These are phyloP conservation scores for Blyttiomyces sp. DNA, from an alignment of 371 early-diverging fungal genomes.

Conservation along the genomic window DNA sequence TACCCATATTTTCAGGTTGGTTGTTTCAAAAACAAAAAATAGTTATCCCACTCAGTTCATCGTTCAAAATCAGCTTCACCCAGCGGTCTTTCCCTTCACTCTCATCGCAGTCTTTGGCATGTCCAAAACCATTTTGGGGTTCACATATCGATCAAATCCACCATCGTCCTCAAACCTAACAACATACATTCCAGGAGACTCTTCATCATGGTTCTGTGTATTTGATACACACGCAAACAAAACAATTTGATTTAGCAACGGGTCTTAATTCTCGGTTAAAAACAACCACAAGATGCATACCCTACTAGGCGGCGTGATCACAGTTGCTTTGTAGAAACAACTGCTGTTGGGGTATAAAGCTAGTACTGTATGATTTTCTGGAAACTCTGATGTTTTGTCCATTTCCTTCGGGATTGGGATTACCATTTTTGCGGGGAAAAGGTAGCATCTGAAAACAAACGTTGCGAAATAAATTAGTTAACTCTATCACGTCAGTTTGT, in stretches of 20 bases:
- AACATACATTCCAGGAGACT: conserved; percentile 42
- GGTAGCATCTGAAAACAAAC: conserved; percentile 50
- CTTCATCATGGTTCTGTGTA: conserved; percentile 40
- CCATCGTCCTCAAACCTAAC: conserved; percentile 70
- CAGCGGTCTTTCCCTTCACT: neutral
- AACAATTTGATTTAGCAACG: no score
- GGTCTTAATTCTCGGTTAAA: neutral
- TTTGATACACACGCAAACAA: neutral
- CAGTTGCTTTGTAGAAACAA: conserved; percentile 79
- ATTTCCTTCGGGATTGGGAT: conserved; percentile 57
- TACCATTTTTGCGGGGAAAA: conserved; percentile 57
- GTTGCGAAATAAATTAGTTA: no score
- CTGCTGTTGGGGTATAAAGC: conserved; percentile 84
- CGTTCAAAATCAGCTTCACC: no score
- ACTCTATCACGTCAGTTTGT: no score
- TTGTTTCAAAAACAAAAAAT: no score
- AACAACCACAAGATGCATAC: conserved; percentile 29
- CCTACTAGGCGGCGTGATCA: conserved; percentile 67
- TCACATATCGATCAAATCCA: conserved; percentile 49
- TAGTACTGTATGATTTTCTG: conserved; percentile 64
- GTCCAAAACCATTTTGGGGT: conserved; percentile 54
- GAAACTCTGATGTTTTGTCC: conserved; percentile 55
- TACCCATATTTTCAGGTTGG: no score
- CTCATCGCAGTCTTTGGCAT: conserved; percentile 42
- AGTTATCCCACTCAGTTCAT: no score